Base-by-base conservation (phyloP, 331 rosid species). In the Arachis monticola region DNA sequence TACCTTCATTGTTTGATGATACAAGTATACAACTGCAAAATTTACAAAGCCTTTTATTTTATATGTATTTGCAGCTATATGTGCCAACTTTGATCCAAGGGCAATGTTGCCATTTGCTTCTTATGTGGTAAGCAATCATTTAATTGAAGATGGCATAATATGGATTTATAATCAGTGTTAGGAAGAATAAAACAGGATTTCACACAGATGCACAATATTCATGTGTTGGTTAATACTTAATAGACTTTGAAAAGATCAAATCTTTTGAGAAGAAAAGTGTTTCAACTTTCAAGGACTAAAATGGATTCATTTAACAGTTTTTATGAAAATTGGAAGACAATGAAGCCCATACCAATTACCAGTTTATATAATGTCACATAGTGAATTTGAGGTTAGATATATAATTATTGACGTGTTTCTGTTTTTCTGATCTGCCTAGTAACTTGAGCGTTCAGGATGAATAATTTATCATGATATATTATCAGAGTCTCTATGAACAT, bases 91-190 rank as follows among this genome's bases (percentile, higher is more conserved):
- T 2, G 56, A 81, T 12, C 77, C 74, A 55, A 76, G 64, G 74
- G 78, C 77, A 81, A 84, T 84, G 88, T 60, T 84, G 81, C 67
- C 85, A 46, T 81, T 84, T 70, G 88, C 88, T 52, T 77, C 88
- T 51, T 46, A 69, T 41, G 85, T 84, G 88, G 88, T 84, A 81
- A 81, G 88, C 32, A 53, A 55, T 22, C 69, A 11, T 60, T 35
- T 35, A 35, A 35, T 35, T 17, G 22, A 17, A 35, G 40, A 35
- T 35, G 40, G 40, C 40, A 7, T 77, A 70, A 14, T 64, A n/a
- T 65, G 70, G 53, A 65, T 63, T 69, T 46, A 35, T 80, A 55
- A 40, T 69, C 55, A 58, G 2, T 67, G 6, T 35, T 7, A 14
- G 5, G 10, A 63, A 66, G 0, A 35, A 17, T 7, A 35, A 79